These are phyloP conservation scores for Abrus pulchellus DNA, from an alignment of 306 rosid species.

Conservation along the genomic window DNA sequence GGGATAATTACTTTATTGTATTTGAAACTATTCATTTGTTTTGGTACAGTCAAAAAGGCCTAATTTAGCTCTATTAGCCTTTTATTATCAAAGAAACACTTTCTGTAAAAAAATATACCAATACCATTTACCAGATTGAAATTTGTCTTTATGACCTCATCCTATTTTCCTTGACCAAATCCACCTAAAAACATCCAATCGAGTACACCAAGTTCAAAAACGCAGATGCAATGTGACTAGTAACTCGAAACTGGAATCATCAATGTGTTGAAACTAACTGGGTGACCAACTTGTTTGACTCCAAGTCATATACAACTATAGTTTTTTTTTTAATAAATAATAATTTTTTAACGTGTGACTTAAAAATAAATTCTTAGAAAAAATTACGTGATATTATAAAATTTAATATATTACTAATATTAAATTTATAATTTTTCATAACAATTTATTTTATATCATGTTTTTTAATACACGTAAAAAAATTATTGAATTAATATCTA, in stretches of 20 bases:
- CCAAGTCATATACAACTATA: constrained; percentile 41
- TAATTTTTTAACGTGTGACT: too few species aligned
- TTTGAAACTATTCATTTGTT: too few species aligned
- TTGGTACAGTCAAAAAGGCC: background rate
- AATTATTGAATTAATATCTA: background rate
- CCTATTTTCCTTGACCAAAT: background rate
- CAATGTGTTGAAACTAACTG: constrained; percentile 34
- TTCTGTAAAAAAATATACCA: background rate
- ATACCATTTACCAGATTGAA: background rate
- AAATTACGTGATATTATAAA: too few species aligned
- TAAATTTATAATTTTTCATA: too few species aligned
- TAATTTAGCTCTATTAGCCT: background rate
- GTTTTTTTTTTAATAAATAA: too few species aligned
- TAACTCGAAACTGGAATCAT: constrained; percentile 36
- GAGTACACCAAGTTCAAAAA: constrained; percentile 12
- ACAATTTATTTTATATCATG: too few species aligned
- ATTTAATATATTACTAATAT: too few species aligned
- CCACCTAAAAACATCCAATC: background rate
- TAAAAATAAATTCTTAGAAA: too few species aligned
- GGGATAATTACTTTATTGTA: too few species aligned
- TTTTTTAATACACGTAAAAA: too few species aligned
- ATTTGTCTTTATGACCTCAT: background rate
- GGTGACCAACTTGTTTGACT: constrained; percentile 30
- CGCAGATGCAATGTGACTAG: constrained; percentile 17
- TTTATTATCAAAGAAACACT: background rate